Evolutionary conservation across 257 asterid species (phyloP).

Genomic region (Avicennia marina): DNA sequence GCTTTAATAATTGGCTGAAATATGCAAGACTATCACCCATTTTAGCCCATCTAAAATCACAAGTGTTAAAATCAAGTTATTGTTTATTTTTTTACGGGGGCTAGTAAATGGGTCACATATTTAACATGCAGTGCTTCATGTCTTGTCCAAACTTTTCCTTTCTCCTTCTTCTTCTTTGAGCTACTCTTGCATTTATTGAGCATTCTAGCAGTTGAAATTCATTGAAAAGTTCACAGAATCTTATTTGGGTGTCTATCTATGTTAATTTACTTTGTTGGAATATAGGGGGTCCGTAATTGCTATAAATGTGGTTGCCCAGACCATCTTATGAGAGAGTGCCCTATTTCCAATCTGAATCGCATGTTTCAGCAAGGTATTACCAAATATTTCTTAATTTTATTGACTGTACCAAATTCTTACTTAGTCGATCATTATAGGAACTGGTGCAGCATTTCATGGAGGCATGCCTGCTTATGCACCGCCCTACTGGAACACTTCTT

Average conservation of each 20-base stretch:
- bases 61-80: too few species aligned
- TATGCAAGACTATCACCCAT: too few species aligned
- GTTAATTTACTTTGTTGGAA: constrained; percentile 16
- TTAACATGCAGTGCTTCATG: too few species aligned
- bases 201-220: neutral
- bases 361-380: constrained; percentile 60
- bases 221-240: too few species aligned
- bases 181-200: neutral
- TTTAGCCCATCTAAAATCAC: too few species aligned
- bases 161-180: neutral
- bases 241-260: too few species aligned
- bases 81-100: too few species aligned
- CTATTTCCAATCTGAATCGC: constrained; percentile 45
- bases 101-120: too few species aligned
- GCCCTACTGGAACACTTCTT: constrained; percentile 59
- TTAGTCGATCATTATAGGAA: constrained; percentile 32
- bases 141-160: too few species aligned
- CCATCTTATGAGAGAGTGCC: constrained; percentile 85
- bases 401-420: constrained; percentile 3
- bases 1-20: too few species aligned
- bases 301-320: constrained; percentile 80
- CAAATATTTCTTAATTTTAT: neutral
- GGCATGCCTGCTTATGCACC: constrained; percentile 58
- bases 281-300: constrained; percentile 63
- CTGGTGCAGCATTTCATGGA: constrained; percentile 49